Evolutionary conservation across 2,329 filamentous ascomycete species (phyloP).

Genomic region (Neonectria punicea): DNA sequence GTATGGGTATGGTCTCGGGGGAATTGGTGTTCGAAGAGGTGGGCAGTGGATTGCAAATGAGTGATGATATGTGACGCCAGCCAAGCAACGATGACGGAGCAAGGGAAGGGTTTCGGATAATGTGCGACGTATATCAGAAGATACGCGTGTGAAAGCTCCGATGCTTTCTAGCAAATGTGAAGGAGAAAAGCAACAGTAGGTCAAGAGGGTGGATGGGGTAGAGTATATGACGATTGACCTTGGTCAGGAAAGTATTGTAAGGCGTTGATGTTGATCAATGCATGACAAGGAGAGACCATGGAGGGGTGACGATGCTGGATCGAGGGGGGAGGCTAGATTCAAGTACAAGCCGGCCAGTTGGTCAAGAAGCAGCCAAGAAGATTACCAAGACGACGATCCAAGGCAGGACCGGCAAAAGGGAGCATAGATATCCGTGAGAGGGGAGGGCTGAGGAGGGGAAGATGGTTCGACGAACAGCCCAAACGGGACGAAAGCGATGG

Average conservation of each 20-base stretch:
- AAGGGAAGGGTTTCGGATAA: slow-evolving; percentile 26
- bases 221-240: slow-evolving; percentile 10
- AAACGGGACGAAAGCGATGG: slow-evolving; percentile 10
- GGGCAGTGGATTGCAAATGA: background rate
- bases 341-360: slow-evolving; percentile 28
- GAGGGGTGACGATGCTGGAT: slow-evolving; percentile 25
- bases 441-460: slow-evolving; percentile 11
- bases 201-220: background rate
- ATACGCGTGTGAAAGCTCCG: slow-evolving; percentile 1
- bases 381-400: background rate
- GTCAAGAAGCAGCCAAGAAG: slow-evolving; percentile 20
- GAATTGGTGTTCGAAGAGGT: background rate
- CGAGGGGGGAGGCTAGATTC: slow-evolving; percentile 29
- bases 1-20: background rate
- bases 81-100: background rate
- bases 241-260: slow-evolving; percentile 5
- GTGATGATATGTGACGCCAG: slow-evolving; percentile 5
- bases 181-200: background rate
- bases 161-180: background rate
- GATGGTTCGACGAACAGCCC: slow-evolving; percentile 17
- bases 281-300: slow-evolving; percentile 25
- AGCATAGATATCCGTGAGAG: slow-evolving; percentile 1
- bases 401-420: slow-evolving; percentile 27
- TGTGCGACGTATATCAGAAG: slow-evolving; percentile 1
- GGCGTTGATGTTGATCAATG: slow-evolving; percentile 24